These are phyloP conservation scores for Neolentinus lepideus DNA, from an alignment of 1,284 basidiomycete species.

Conservation along the genomic window DNA sequence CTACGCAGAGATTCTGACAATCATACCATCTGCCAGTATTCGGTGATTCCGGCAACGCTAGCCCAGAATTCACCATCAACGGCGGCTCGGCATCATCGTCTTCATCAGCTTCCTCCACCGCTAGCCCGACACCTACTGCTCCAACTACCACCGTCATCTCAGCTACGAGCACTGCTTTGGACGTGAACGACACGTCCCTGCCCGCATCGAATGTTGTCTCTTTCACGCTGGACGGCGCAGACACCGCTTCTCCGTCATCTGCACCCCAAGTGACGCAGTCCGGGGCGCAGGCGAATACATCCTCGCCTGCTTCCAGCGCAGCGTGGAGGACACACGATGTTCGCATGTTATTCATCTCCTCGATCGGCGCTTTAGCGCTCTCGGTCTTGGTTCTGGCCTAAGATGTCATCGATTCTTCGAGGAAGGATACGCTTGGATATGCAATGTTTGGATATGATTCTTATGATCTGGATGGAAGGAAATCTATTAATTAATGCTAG, in stretches of 20 bases:
- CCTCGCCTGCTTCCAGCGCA: neutral
- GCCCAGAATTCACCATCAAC: conserved; percentile 1
- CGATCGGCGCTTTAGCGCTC: neutral
- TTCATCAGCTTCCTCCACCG: neutral
- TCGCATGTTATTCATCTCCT: neutral
- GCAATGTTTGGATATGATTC: neutral
- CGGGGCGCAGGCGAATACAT: neutral
- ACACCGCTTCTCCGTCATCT: neutral
- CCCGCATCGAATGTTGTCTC: neutral
- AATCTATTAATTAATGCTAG: too few relatives aligned
- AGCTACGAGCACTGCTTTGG: neutral
- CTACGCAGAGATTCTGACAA: too few relatives aligned
- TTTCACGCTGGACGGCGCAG: neutral
- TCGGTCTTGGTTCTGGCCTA: neutral
- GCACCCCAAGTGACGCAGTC: neutral
- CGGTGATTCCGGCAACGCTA: neutral
- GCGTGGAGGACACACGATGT: neutral
- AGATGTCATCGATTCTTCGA: neutral
- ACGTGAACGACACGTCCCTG: neutral
- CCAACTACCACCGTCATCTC: neutral
- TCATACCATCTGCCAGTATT: neutral
- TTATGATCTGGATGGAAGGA: neutral
- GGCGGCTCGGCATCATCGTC: conserved; percentile 1
- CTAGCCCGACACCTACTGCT: neutral
- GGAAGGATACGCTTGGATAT: neutral